Percentiles rank a stretch among this genome's conserved stretches.
Evolutionary conservation across 208 protist species (phyloP).

Genomic region (Giardia muris): DNA sequence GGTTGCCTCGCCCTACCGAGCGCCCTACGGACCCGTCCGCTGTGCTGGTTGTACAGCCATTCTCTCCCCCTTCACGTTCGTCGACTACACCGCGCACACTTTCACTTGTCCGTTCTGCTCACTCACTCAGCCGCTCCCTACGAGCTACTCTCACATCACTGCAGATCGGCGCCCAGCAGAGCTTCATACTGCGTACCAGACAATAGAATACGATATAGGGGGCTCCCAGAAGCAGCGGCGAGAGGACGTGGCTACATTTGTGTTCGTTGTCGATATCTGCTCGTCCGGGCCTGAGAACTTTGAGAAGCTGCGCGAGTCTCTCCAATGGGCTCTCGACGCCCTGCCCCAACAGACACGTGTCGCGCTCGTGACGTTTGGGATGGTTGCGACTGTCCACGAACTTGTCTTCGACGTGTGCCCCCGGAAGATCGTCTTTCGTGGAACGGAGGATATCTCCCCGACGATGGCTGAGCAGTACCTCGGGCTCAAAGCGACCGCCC

Average conservation of each 20-base stretch:
- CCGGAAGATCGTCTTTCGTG: conserved; percentile 18
- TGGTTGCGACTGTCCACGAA: conserved; percentile 18
- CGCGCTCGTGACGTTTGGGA: not conserved
- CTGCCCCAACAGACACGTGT: not conserved
- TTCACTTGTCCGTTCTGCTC: not conserved
- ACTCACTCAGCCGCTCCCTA: not conserved
- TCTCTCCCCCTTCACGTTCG: conserved; percentile 7
- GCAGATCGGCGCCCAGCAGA: not conserved
- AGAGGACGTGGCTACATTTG: not conserved
- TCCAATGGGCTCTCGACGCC: not conserved
- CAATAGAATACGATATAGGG: not conserved
- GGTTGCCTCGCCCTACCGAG: not conserved
- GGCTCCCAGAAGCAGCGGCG: not conserved
- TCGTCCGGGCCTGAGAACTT: not conserved
- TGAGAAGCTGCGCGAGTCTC: not conserved
- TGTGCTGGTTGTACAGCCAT: conserved; percentile 11
- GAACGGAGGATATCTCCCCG: not conserved
- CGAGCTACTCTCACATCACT: not conserved
- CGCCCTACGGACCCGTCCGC: not conserved
- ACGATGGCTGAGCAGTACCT: not conserved
- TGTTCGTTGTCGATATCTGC: not conserved
- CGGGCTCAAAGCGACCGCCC: not conserved
- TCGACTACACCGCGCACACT: not conserved
- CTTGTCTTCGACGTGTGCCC: conserved; percentile 13
- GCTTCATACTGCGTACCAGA: not conserved